Evolutionary conservation across 345 rosid species (phyloP).

Genomic region (Anacardium occidentale): DNA sequence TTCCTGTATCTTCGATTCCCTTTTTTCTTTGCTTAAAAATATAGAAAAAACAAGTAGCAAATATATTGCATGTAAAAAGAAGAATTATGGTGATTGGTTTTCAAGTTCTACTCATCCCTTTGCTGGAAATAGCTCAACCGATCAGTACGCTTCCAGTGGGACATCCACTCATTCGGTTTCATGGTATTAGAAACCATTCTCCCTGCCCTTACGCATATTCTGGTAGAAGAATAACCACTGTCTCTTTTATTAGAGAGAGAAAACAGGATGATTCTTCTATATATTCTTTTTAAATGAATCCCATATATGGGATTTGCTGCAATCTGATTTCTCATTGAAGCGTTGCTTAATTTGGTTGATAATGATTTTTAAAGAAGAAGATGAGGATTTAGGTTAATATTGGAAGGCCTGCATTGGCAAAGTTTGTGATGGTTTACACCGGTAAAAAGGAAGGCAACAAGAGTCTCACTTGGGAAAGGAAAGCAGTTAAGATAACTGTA

Average conservation of each 20-base stretch:
- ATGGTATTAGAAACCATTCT: neutral
- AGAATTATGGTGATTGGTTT: neutral
- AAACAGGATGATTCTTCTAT: neutral
- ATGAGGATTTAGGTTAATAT: too few relatives aligned
- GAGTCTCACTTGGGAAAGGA: too few relatives aligned
- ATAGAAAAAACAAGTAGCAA: neutral
- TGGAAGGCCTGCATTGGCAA: too few relatives aligned
- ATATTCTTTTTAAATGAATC: neutral
- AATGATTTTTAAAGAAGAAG: too few relatives aligned
- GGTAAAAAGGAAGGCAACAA: neutral
- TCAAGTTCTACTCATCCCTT: constrained; percentile 5
- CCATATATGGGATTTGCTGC: neutral
- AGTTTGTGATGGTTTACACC: too few relatives aligned
- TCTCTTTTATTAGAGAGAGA: neutral
- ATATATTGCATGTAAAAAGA: neutral
- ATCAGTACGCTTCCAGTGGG: neutral
- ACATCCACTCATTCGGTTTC: neutral
- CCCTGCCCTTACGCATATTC: neutral
- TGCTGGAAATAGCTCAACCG: neutral
- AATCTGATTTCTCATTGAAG: too few relatives aligned
- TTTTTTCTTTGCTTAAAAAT: neutral
- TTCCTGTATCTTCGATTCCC: neutral
- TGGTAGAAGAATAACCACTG: neutral
- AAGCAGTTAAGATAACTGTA: constrained; percentile 11
- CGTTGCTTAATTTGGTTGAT: too few relatives aligned